Evolutionary conservation across 1,139 yeast species (phyloP).

Genomic region (Magnusiomyces ingens): DNA sequence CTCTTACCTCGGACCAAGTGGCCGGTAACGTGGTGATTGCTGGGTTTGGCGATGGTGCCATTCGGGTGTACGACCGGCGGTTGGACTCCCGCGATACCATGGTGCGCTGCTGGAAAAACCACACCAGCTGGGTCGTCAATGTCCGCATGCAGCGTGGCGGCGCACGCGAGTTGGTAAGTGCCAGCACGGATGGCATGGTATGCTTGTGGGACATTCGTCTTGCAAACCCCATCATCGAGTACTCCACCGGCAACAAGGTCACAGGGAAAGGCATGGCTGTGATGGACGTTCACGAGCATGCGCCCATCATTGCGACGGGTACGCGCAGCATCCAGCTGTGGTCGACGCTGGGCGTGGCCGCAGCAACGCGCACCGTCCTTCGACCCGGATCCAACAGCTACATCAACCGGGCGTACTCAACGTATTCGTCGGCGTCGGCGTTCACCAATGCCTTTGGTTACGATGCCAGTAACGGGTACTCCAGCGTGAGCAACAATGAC

Average conservation of each 20-base stretch:
- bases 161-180: slow-evolving; percentile 79
- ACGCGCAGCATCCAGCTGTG: slow-evolving; percentile 67
- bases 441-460: too few species aligned
- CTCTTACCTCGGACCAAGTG: slow-evolving; percentile 90
- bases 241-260: slow-evolving; percentile 36
- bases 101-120: slow-evolving; percentile 71
- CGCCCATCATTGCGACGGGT: slow-evolving; percentile 86
- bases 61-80: slow-evolving; percentile 86
- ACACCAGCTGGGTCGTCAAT: slow-evolving; percentile 60
- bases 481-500: too few species aligned
- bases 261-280: slow-evolving; percentile 63
- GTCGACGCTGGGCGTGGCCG: slow-evolving; percentile 76
- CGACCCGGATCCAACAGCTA: too few species aligned
- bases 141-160: slow-evolving; percentile 98
- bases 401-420: too few species aligned
- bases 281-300: slow-evolving; percentile 88
- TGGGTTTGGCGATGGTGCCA: slow-evolving; percentile 89
- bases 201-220: slow-evolving; percentile 85
- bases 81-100: slow-evolving; percentile 78
- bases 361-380: slow-evolving; percentile 46
- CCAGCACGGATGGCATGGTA: slow-evolving; percentile 70
- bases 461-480: too few species aligned
- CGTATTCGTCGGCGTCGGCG: too few species aligned
- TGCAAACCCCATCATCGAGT: slow-evolving; percentile 63
- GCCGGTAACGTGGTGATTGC: slow-evolving; percentile 89